phyloP scores from a whole-genome alignment of 371 early-diverging fungal genomes.

The Coemansia sp. region DNA sequence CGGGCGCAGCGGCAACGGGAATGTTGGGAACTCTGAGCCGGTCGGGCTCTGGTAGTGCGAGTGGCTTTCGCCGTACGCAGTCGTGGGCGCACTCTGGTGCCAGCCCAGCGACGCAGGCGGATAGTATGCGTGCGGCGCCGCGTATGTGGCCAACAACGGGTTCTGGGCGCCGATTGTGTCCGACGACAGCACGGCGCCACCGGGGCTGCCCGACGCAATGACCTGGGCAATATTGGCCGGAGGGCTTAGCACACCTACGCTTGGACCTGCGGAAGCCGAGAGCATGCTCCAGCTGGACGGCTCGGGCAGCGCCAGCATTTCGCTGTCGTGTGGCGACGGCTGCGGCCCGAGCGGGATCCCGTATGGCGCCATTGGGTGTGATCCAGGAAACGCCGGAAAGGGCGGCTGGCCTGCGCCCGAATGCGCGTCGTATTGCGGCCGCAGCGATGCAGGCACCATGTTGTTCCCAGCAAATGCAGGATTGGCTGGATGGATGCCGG shows the following conservation, averaged over 20 bases:
- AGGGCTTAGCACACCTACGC: slow-evolving; percentile 1
- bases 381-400: background rate
- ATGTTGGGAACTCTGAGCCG: background rate
- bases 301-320: background rate
- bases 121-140: background rate
- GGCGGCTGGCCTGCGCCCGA: background rate
- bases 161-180: background rate
- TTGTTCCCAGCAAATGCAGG: background rate
- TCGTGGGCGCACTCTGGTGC: slow-evolving; percentile 1
- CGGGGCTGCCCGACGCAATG: background rate
- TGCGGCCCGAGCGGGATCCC: background rate
- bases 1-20: background rate
- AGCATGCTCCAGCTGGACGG: background rate
- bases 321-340: background rate
- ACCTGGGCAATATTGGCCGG: slow-evolving; percentile 4
- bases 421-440: background rate
- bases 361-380: background rate
- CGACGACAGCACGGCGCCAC: background rate
- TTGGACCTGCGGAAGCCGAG: background rate
- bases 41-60: background rate
- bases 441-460: background rate
- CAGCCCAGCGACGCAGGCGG: background rate
- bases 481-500: background rate
- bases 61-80: background rate
- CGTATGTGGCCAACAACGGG: slow-evolving; percentile 2